Conservation (phyloP, 148 eudicot species). For the Amaranthus hypochondriacus region DNA sequence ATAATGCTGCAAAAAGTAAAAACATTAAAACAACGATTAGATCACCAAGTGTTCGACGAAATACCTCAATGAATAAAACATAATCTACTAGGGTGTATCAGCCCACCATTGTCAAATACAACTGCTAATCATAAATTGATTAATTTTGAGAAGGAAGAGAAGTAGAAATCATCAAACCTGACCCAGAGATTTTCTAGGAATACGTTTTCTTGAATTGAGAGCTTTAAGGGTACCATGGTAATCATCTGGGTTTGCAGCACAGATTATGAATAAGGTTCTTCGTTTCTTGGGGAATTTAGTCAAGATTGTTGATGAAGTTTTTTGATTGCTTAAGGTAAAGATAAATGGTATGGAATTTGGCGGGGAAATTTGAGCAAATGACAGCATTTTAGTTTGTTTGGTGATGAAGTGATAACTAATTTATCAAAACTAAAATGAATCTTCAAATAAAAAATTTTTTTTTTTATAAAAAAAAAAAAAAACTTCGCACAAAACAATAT, state of each 20-base stretch:
- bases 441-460: too few relatives aligned
- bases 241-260: conserved; percentile 47
- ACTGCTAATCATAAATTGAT: conserved; percentile 3
- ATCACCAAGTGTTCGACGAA: conserved; percentile 37
- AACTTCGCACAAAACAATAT: too few relatives aligned
- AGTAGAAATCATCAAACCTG: conserved; percentile 41
- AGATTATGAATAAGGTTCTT: conserved; percentile 15
- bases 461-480: too few relatives aligned
- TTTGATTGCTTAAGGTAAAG: conserved; percentile 14
- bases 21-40: conserved; percentile 5
- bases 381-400: conserved; percentile 16
- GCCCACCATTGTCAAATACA: background rate
- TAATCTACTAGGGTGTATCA: background rate
- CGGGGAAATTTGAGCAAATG: conserved; percentile 39
- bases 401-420: background rate
- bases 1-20: conserved; percentile 66
- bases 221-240: conserved; percentile 82
- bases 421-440: too few relatives aligned
- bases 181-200: conserved; percentile 90
- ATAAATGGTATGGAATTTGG: conserved; percentile 29
- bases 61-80: conserved; percentile 26
- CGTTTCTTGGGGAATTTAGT: conserved; percentile 21
- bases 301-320: conserved; percentile 22
- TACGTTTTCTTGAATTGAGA: conserved; percentile 79
- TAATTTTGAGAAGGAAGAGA: background rate